A percentile compares a stretch with the other conserved stretches of the same genome.
These are phyloP conservation scores for Sporothrix inflata DNA, from an alignment of 2,329 filamentous ascomycete species.

Conservation along the genomic window DNA sequence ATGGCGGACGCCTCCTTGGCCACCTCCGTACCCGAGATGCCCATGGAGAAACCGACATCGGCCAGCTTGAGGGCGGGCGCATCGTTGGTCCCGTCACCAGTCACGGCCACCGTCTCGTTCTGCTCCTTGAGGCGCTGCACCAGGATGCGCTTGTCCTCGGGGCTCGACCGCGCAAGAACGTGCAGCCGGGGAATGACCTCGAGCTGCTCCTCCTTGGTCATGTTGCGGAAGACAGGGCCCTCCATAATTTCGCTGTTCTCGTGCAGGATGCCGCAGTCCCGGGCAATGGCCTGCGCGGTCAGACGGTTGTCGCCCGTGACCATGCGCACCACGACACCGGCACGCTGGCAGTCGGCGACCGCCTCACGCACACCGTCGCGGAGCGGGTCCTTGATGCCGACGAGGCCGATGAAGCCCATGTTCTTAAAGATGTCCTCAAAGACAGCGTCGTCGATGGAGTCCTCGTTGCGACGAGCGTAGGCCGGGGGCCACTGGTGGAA, in stretches of 20 bases:
- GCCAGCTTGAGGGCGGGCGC: constrained; percentile 79
- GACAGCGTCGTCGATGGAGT: constrained; percentile 61
- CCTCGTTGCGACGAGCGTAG: constrained; percentile 57
- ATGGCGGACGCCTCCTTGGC: constrained; percentile 85
- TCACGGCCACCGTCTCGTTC: constrained; percentile 79
- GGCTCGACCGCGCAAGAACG: constrained; percentile 74
- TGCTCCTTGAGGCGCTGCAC: constrained; percentile 72
- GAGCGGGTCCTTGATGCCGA: constrained; percentile 81
- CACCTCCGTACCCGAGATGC: constrained; percentile 80
- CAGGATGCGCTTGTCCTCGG: constrained; percentile 75
- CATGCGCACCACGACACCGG: constrained; percentile 81
- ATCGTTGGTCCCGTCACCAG: constrained; percentile 83
- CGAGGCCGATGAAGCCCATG: constrained; percentile 70
- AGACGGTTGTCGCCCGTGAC: constrained; percentile 82
- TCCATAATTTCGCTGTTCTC: constrained; percentile 73
- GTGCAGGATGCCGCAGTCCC: constrained; percentile 75
- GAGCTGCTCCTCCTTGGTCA: constrained; percentile 66
- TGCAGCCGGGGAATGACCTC: constrained; percentile 70
- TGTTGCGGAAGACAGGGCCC: constrained; percentile 75
- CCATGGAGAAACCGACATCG: constrained; percentile 85
- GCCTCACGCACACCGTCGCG: constrained; percentile 75
- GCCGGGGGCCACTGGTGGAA: constrained; percentile 83
- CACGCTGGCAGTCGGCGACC: constrained; percentile 71
- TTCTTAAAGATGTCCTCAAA: constrained; percentile 69
- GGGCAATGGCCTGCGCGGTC: constrained; percentile 77